Conservation (phyloP, 2,329 filamentous ascomycete genomes). For the Cladosporium sp. region DNA sequence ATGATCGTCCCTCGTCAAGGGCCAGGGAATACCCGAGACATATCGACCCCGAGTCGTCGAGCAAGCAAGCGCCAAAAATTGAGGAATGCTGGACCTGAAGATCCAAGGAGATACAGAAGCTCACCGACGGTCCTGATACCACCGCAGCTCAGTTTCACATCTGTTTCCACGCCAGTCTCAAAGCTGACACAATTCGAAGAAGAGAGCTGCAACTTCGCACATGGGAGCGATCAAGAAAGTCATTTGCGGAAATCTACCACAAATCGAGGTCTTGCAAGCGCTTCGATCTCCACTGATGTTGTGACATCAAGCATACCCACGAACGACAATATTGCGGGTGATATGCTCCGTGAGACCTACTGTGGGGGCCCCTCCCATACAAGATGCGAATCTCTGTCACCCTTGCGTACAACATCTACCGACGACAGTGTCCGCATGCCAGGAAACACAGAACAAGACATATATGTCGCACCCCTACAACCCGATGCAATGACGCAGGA, state of each 20-base stretch:
- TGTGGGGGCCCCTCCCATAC: background rate
- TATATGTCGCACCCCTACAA: background rate
- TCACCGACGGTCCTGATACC: background rate
- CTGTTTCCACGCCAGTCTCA: background rate
- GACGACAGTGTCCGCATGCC: background rate
- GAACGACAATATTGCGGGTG: background rate
- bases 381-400: background rate
- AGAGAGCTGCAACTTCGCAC: background rate
- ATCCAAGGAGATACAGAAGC: background rate
- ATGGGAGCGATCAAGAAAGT: background rate
- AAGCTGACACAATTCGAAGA: conserved; percentile 2
- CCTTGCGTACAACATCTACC: background rate
- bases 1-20: background rate
- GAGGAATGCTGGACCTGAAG: background rate
- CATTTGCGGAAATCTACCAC: background rate
- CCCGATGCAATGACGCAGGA: background rate
- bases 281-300: background rate
- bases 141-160: background rate
- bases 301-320: background rate
- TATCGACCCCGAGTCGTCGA: background rate
- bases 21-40: background rate
- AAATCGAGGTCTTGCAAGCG: background rate
- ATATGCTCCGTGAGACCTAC: background rate
- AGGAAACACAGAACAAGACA: background rate
- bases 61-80: background rate